Conservation (phyloP, 345 rosid species). For the Dipteronia sinensis region DNA sequence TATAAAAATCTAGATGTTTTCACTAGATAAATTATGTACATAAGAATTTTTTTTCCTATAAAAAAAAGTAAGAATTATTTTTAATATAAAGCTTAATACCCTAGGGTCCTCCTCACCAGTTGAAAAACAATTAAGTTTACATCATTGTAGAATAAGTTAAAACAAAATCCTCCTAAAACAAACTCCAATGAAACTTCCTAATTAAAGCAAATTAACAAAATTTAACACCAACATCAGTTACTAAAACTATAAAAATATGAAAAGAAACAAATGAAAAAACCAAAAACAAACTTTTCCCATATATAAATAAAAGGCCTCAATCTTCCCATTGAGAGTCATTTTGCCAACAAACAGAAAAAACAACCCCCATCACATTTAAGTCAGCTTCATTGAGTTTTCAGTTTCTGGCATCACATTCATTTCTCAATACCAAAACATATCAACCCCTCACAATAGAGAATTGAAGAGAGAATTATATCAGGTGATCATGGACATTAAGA, state of each 20-base stretch:
- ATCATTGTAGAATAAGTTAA: no score
- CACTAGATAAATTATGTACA: no score
- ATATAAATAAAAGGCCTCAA: background rate
- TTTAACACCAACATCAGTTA: background rate
- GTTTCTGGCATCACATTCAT: background rate
- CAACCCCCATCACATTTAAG: background rate
- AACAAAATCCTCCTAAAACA: constrained; percentile 5
- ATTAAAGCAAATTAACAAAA: constrained; percentile 1
- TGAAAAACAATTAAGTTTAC: no score
- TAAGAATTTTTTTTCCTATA: no score
- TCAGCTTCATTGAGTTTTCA: background rate
- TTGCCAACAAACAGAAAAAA: background rate
- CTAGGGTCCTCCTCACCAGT: no score
- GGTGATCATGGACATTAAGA: constrained; percentile 1
- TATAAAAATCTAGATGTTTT: no score
- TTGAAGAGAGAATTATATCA: background rate
- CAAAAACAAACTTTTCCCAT: constrained; percentile 1
- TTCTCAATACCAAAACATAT: background rate
- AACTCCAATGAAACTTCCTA: constrained; percentile 7
- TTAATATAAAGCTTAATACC: no score
- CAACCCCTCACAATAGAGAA: background rate
- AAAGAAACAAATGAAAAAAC: background rate
- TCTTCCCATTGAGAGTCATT: background rate
- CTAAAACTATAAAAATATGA: background rate
- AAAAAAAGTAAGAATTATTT: no score